These are phyloP conservation scores for Penicillium fimorum DNA, from an alignment of 495 filamentous ascomycete species.

Conservation along the genomic window DNA sequence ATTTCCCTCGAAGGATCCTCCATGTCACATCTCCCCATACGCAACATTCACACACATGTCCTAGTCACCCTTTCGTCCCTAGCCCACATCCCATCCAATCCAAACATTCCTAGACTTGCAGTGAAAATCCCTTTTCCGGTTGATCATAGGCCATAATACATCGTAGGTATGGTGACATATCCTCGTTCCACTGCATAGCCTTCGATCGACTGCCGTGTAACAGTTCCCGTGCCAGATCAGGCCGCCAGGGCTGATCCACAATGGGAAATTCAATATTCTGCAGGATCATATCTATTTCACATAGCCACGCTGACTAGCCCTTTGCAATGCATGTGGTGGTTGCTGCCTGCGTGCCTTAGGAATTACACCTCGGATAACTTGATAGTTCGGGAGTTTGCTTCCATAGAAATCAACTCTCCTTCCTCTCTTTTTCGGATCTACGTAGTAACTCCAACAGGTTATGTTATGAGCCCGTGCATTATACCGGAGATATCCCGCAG, in stretches of 20 bases:
- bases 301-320: not conserved
- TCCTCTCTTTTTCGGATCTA: no score
- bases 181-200: not conserved
- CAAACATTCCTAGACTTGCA: not conserved
- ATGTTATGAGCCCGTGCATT: no score
- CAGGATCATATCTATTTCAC: not conserved
- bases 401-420: no score
- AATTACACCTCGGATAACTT: no score
- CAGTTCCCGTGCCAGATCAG: not conserved
- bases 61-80: slow-evolving; percentile 3
- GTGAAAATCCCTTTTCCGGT: not conserved
- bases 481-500: not conserved
- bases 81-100: not conserved
- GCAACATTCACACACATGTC: not conserved
- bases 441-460: no score
- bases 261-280: not conserved
- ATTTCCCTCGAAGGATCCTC: slow-evolving; percentile 1
- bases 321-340: not conserved
- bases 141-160: not conserved
- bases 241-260: not conserved
- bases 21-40: slow-evolving; percentile 4
- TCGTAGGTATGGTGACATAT: not conserved
- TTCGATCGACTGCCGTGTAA: slow-evolving; percentile 1
- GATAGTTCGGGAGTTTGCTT: no score
- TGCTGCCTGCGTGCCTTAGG: no score